Base-by-base conservation (phyloP, 805 yeast species). In the Nakazawaea wyomingensis region DNA sequence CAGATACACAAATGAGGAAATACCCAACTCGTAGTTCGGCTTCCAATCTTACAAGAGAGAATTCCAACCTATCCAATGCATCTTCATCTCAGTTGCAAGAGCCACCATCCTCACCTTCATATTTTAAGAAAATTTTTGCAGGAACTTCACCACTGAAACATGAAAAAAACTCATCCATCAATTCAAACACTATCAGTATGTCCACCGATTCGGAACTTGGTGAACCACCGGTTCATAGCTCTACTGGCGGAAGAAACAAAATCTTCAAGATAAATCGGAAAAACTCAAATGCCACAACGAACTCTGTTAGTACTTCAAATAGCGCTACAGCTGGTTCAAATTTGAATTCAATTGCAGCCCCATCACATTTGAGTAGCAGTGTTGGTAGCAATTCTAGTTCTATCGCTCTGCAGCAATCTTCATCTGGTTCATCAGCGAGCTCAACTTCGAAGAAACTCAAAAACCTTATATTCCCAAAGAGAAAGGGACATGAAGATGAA, bases 381-480 rank as follows among this genome's bases (percentile, higher is more conserved):
- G 21, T 34, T 11, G 34, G 41, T 6, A 22, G 35, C 14, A 22
- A 31, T 30, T 28, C 41, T 32, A 29, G 41, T 13, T 17, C 33
- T 13, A 26, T 26, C 10, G n/a, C 39, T n/a, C 20, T 10, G 20
- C 20, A 16, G 16, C 20, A n/a, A 37, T 5, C 33, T 4, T 13
- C 24, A 11, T 18, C 7, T 3, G n/a, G 31, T 26, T 18, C 26
- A 10, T 13, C 34, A 16, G 11, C 43, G 4, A 32, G 34, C 16
- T 29, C 39, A 13, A 20, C 44, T 21, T 29, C 39, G 16, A 42
- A 42, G 41, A 42, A 42, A 24, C 28, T 42, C 7, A 42, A 42
- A 32, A 36, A 31, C 17, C 36, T 42, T 37, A 28, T 42, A 20
- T 20, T 32, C n/a, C 33, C 29, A 26, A 42, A 42, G 18, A 30